phyloP scores from a whole-genome alignment of 2,329 filamentous ascomycete genomes.

The Trichoderma sp. region DNA sequence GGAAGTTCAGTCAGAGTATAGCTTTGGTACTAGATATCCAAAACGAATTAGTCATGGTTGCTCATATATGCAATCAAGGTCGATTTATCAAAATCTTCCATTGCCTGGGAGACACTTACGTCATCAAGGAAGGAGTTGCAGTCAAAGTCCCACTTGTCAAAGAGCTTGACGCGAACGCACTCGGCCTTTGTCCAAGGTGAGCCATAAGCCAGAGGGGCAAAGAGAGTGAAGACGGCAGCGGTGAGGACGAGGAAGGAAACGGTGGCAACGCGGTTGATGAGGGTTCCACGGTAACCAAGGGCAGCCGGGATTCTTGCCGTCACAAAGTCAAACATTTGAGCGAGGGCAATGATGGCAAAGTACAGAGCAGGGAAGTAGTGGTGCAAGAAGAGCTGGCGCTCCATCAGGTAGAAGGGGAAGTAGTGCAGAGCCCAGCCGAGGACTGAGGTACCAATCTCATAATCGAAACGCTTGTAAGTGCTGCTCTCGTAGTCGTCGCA shows the following conservation, averaged over 20 bases:
- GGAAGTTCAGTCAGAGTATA: constrained; percentile 35
- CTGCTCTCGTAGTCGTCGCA: constrained; percentile 81
- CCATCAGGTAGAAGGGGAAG: constrained; percentile 98
- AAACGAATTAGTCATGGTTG: constrained; percentile 31
- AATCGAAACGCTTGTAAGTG: constrained; percentile 95
- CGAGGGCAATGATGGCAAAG: constrained; percentile 88
- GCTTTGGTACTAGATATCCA: constrained; percentile 45
- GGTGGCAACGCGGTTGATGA: constrained; percentile 74
- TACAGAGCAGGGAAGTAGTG: constrained; percentile 98
- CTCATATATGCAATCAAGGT: neutral
- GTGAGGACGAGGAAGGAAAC: constrained; percentile 74
- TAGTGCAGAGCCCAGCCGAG: constrained; percentile 98
- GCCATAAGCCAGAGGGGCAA: constrained; percentile 87
- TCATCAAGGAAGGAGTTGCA: constrained; percentile 89
- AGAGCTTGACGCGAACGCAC: constrained; percentile 85
- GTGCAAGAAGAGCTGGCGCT: constrained; percentile 95
- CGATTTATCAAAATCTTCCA: constrained; percentile 29
- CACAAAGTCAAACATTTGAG: constrained; percentile 85
- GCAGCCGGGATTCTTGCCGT: constrained; percentile 72
- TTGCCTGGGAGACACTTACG: constrained; percentile 64
- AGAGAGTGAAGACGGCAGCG: constrained; percentile 78
- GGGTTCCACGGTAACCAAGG: constrained; percentile 66
- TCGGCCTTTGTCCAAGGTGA: constrained; percentile 90
- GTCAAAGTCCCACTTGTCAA: constrained; percentile 94
- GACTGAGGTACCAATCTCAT: constrained; percentile 87